Evolutionary conservation across 805 yeast genomes (phyloP), one percentile per base, ranked within the genome.

Genomic region (Zygoascus ofunaensis): DNA sequence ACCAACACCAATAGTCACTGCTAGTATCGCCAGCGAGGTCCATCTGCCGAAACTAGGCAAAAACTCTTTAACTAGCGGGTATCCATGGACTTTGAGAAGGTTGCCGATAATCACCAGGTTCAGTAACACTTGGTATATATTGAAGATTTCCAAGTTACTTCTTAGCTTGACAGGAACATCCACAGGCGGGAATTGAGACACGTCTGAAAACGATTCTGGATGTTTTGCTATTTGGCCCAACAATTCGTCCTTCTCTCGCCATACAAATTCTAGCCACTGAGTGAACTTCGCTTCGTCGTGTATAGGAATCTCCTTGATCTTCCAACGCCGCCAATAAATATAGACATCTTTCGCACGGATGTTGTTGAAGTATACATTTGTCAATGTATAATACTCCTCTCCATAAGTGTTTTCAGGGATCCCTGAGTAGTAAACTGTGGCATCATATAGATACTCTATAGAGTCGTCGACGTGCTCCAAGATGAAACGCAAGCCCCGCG

Each of bases 381-480:
- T 69, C 44, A 92, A 67, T 1, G 87, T 76, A 61, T 74, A 92
- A 28, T 72, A 70, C 51, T 80, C 81, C 60, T 92, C 96, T 1
- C 95, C 95, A 57, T 73, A 82, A 48, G 78, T 79, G 30, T 56
- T 64, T n/a, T 55, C 57, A 12, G 64, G 62, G 3, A 85, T 77
- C 10, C 87, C 95, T 4, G 80, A 71, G 62, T 87, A 92, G 0
- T 81, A 96, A 35, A 86, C 71, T 0, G 98, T 86, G 30, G 85
- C 63, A 62, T 92, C 97, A 57, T 87, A 85, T 0, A 92, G 73
- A 67, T 61, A 63, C 39, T 60, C 61, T n/a, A 64, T 52, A 4
- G 57, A 23, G 5, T 34, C 49, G 24, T 51, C 45, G 48, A 90
- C 70, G 45, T 74, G 72, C 41, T 73, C 66, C 46, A 89, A 69